Evolutionary conservation across 2,329 filamentous ascomycete genomes (phyloP), one percentile per base, ranked within the genome.

Genomic region (Myrmaecium sp.): DNA sequence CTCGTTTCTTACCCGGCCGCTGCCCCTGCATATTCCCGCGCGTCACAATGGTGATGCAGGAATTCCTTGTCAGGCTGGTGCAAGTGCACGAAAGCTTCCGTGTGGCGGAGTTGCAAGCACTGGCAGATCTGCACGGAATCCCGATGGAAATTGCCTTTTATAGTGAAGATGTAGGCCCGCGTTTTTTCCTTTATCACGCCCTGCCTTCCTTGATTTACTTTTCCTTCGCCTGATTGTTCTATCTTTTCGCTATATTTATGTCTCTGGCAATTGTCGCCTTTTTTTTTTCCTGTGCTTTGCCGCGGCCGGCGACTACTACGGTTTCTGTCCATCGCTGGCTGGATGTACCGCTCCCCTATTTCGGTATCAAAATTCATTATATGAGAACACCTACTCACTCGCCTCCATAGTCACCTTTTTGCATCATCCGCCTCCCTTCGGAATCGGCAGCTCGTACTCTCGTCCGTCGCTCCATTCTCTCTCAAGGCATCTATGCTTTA

Each of bases 1-100:
- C n/a, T n/a, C n/a, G n/a, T n/a, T n/a, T n/a, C n/a, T n/a, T n/a
- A n/a, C n/a, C n/a, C n/a, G n/a, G n/a, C n/a, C n/a, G n/a, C n/a
- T n/a, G n/a, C n/a, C n/a, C n/a, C n/a, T n/a, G n/a, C n/a, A n/a
- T n/a, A n/a, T n/a, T n/a, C n/a, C n/a, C n/a, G n/a, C n/a, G n/a
- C n/a, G n/a, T n/a, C n/a, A n/a, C n/a, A n/a, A n/a, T n/a, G n/a
- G n/a, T n/a, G n/a, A n/a, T n/a, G n/a, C n/a, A n/a, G 70, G 70
- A 91, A 34, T 95, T 80, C 45, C 65, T 98, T 33, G 73, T 98
- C 36, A 79, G 86, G 41, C 83, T 95, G 47, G 77, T 75, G 23
- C 89, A 95, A 52, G 63, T 68, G 31, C 84, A 95, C 50, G 82
- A 94, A 57, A 76, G 70, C n/a, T 98, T 98, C 48, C 76, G 86